Conservation (phyloP, 805 yeast species). For the Jamesozyma lodderae region DNA sequence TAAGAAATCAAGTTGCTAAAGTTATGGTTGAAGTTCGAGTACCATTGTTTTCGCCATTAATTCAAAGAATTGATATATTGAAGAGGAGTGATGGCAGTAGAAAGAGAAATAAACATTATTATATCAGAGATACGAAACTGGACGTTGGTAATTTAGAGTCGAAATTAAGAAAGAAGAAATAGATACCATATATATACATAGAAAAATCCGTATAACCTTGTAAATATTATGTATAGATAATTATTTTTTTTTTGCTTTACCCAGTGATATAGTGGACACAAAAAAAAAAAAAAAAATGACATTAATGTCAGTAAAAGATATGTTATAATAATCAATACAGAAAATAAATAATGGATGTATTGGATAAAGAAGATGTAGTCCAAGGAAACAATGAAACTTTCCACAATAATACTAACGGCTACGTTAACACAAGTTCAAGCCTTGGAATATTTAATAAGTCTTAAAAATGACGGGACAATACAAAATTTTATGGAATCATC, state of each 20-base stretch:
- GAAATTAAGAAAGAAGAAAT: slow-evolving; percentile 29
- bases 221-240: not conserved
- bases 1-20: slow-evolving; percentile 75
- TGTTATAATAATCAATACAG: not conserved
- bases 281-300: not conserved
- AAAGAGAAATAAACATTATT: slow-evolving; percentile 79
- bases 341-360: not conserved
- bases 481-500: slow-evolving; percentile 42
- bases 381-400: not conserved
- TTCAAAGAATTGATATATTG: slow-evolving; percentile 68
- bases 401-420: not conserved
- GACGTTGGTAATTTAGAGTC: slow-evolving; percentile 67
- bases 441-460: slow-evolving; percentile 40
- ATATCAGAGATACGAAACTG: slow-evolving; percentile 68
- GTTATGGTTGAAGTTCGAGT: slow-evolving; percentile 81
- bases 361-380: not conserved
- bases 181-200: not conserved
- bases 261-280: not conserved
- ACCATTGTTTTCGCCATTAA: slow-evolving; percentile 70
- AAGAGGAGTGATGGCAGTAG: slow-evolving; percentile 55
- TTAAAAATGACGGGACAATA: slow-evolving; percentile 41
- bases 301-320: not conserved
- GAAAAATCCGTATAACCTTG: not conserved
- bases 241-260: not conserved
- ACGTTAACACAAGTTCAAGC: slow-evolving; percentile 6